phyloP scores from a whole-genome alignment of 257 asterid genomes.

The Fraxinus americana region DNA sequence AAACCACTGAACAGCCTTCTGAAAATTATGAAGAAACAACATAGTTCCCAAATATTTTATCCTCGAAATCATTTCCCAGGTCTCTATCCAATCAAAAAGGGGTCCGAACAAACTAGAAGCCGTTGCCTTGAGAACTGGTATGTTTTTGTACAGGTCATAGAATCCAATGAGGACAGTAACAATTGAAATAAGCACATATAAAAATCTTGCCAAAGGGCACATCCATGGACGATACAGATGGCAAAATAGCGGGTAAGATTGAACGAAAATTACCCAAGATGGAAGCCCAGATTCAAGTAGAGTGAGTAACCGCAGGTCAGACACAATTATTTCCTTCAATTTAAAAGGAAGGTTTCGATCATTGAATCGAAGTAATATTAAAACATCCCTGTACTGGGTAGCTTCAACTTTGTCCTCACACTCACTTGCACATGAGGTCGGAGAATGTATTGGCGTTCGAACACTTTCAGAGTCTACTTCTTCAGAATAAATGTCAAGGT shows the following conservation, averaged over 20 bases:
- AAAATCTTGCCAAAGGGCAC: slow-evolving; percentile 79
- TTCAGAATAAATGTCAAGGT: slow-evolving; percentile 29
- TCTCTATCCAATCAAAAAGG: slow-evolving; percentile 81
- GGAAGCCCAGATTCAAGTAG: slow-evolving; percentile 85
- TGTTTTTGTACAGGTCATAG: slow-evolving; percentile 80
- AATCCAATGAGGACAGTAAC: slow-evolving; percentile 82
- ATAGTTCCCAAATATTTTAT: slow-evolving; percentile 78
- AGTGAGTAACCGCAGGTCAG: slow-evolving; percentile 63
- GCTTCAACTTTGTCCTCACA: slow-evolving; percentile 47
- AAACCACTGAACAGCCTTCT: slow-evolving; percentile 74
- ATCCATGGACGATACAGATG: slow-evolving; percentile 89
- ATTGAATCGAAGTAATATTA: slow-evolving; percentile 60
- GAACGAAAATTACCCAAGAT: slow-evolving; percentile 81
- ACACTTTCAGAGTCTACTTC: slow-evolving; percentile 32
- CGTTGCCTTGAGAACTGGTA: slow-evolving; percentile 76
- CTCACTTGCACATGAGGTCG: slow-evolving; percentile 36
- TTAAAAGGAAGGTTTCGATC: slow-evolving; percentile 72
- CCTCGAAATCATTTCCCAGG: slow-evolving; percentile 86
- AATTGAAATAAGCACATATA: slow-evolving; percentile 65
- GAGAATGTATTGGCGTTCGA: slow-evolving; percentile 38
- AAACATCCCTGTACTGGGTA: slow-evolving; percentile 56
- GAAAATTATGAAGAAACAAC: slow-evolving; percentile 75
- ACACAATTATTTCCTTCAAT: slow-evolving; percentile 61
- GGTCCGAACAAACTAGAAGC: slow-evolving; percentile 83
- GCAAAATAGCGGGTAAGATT: slow-evolving; percentile 81